Conservation (phyloP, 164 flowering plant genomes). For the Piper longum region DNA sequence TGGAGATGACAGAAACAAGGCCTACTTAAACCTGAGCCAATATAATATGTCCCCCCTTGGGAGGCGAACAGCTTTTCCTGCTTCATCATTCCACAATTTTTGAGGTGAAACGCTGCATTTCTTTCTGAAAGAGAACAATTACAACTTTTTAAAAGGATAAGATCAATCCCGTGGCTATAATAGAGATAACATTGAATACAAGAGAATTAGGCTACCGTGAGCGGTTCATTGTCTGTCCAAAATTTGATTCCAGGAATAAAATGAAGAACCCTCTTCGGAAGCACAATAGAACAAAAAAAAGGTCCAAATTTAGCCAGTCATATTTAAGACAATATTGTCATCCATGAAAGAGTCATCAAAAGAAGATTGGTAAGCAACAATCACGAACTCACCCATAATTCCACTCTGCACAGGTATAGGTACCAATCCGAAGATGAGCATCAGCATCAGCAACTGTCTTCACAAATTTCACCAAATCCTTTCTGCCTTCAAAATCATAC, state of each 20-base stretch:
- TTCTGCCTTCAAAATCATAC: no score
- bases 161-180: background rate
- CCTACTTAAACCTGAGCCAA: constrained; percentile 60
- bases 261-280: constrained; percentile 80
- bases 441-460: constrained; percentile 48
- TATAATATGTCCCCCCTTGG: constrained; percentile 91
- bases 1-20: background rate
- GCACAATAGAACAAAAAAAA: background rate
- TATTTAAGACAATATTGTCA: background rate
- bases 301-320: background rate
- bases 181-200: background rate
- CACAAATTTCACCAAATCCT: no score
- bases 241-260: constrained; percentile 76
- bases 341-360: background rate
- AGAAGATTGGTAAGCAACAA: background rate
- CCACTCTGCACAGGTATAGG: constrained; percentile 97
- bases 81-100: constrained; percentile 85
- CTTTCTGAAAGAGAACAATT: constrained; percentile 29
- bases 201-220: constrained; percentile 40
- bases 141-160: no score
- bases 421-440: constrained; percentile 87
- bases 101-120: constrained; percentile 81
- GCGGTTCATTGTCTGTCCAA: constrained; percentile 84
- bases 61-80: constrained; percentile 16
- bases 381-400: constrained; percentile 55